Evolutionary conservation across 1,284 basidiomycete genomes (phyloP), one percentile per base, ranked within the genome.

Genomic region (Fomitopsis betulina): DNA sequence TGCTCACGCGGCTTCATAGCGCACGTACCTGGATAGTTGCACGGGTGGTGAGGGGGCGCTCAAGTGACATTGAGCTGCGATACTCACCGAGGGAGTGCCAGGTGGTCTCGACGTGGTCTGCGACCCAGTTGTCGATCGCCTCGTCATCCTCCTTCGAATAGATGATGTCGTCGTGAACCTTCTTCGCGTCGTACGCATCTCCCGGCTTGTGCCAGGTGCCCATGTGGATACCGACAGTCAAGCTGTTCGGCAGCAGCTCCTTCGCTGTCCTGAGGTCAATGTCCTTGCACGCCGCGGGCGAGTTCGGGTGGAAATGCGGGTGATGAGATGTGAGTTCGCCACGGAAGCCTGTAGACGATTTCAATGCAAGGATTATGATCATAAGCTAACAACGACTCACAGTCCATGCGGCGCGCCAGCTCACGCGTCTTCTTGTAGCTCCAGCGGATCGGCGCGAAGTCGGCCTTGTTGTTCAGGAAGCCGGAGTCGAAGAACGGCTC

Each of bases 1-100:
- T 89, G 73, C 61, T 81, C 79, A 51, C 83, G 78, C n/a, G 89
- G 89, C 67, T 91, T 87, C 90, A 91, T 91, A 21, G 89, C 70
- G 56, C 70, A 72, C 32, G 70, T 72, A 19, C 65, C 83, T 78
- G 56, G 15, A 8, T 8, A 5, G 13, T 23, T 17, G 6, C n/a
- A 42, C 21, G 23, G 25, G n/a, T 12, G 33, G 33, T 87, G 89
- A 91, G 91, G n/a, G 87, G 68, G 55, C 68, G 70, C 30, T 68
- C 69, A 25, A 63, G 83, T 77, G 55, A 15, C 2, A 7, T 9
- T 8, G 8, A 25, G 2, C 21, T 17, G 33, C 27, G 39, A 30
- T 19, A 60, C 74, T 53, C 68, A 79, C 81, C 81, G 70, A 89
- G 76, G 67, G 82, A 84, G 74, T 89, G 86, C 86, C 86, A 88